These are phyloP conservation scores for Ramaria rubella DNA, from an alignment of 768 basidiomycete genomes.

Conservation along the genomic window DNA sequence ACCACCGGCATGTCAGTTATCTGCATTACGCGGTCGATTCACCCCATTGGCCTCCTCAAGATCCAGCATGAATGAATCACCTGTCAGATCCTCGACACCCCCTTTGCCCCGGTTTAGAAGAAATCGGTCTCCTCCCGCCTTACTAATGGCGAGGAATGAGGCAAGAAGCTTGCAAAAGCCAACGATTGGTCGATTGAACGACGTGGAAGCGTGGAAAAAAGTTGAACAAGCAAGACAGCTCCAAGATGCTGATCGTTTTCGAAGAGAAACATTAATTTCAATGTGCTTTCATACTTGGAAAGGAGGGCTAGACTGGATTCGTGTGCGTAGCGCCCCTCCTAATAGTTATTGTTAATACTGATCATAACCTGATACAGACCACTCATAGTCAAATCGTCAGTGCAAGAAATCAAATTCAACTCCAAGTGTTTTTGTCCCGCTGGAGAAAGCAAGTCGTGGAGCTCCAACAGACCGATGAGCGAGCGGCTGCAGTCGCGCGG, in stretches of 20 bases:
- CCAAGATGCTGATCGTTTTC: conserved; percentile 62
- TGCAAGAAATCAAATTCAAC: conserved; percentile 60
- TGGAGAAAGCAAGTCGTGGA: conserved; percentile 47
- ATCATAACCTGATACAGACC: conserved; percentile 41
- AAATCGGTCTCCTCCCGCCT: conserved; percentile 21
- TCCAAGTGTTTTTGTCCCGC: conserved; percentile 49
- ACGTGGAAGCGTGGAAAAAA: conserved; percentile 74
- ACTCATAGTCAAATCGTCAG: conserved; percentile 61
- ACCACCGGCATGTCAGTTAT: background rate
- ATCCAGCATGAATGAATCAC: conserved; percentile 14
- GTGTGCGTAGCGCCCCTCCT: conserved; percentile 40
- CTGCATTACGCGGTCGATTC: conserved; percentile 5
- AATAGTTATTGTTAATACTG: background rate
- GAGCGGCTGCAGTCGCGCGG: conserved; percentile 39
- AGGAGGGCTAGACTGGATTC: conserved; percentile 63
- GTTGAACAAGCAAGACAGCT: conserved; percentile 66
- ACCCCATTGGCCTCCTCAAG: conserved; percentile 24
- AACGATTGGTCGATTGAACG: conserved; percentile 16
- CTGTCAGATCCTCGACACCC: conserved; percentile 13
- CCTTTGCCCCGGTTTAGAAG: background rate
- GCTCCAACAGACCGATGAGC: conserved; percentile 34
- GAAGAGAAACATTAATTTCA: conserved; percentile 54
- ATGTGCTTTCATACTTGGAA: conserved; percentile 75
- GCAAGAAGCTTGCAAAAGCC: background rate
- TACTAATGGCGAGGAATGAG: background rate